A percentile compares a stretch with the other conserved stretches of the same genome.
These are phyloP conservation scores for Apiospora phragmitis DNA, from an alignment of 2,329 filamentous ascomycete genomes.

Conservation along the genomic window DNA sequence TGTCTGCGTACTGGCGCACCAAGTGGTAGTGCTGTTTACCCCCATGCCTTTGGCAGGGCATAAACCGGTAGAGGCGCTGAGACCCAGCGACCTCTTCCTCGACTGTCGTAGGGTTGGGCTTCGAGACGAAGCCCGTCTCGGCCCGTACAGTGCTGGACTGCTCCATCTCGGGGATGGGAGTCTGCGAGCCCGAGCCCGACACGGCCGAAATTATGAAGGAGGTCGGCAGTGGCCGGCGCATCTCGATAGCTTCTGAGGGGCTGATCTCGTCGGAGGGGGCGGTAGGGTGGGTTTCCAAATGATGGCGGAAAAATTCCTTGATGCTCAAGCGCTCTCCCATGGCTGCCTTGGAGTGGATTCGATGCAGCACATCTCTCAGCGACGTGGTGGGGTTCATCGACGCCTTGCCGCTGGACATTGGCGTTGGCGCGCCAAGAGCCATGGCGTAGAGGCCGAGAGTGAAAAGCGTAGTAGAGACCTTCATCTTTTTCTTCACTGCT, in stretches of 20 bases:
- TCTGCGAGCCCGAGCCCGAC: constrained; percentile 13
- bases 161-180: constrained; percentile 21
- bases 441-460: background rate
- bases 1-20: constrained; percentile 28
- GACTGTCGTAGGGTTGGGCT: constrained; percentile 27
- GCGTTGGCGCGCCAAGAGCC: constrained; percentile 1
- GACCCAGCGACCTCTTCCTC: constrained; percentile 30
- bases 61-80: constrained; percentile 25
- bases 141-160: constrained; percentile 28
- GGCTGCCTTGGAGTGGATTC: background rate
- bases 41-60: constrained; percentile 25
- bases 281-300: background rate
- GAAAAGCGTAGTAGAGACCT: constrained; percentile 1
- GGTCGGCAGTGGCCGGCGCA: background rate
- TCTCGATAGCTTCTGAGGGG: background rate
- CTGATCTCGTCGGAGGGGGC: background rate
- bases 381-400: background rate
- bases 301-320: background rate
- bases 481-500: background rate
- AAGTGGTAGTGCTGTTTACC: constrained; percentile 25
- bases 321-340: background rate
- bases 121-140: constrained; percentile 25
- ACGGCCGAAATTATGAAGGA: constrained; percentile 10
- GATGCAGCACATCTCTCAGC: background rate
- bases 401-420: background rate